These are phyloP conservation scores for Diplogelasinospora grovesii DNA, from an alignment of 495 filamentous ascomycete genomes.

Conservation along the genomic window DNA sequence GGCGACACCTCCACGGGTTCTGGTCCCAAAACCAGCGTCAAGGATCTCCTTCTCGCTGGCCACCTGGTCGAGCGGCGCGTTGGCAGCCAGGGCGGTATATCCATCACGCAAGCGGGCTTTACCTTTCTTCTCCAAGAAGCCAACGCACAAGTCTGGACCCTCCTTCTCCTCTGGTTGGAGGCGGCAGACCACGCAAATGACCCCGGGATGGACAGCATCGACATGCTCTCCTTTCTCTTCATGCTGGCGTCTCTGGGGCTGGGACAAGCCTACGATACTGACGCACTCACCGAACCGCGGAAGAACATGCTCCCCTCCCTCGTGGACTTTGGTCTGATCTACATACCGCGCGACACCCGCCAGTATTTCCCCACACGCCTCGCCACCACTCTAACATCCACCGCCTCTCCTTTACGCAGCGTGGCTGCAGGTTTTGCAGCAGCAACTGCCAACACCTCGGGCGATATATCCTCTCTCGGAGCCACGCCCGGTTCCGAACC, in stretches of 20 bases:
- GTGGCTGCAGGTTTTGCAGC: conserved; percentile 49
- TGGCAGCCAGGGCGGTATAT: conserved; percentile 43
- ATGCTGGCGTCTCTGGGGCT: conserved; percentile 91
- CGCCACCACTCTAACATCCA: conserved; percentile 82
- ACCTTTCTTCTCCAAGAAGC: conserved; percentile 90
- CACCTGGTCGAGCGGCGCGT: conserved; percentile 64
- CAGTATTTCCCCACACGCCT: conserved; percentile 92
- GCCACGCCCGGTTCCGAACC: conserved; percentile 6
- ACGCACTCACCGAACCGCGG: conserved; percentile 70
- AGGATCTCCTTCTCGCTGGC: conserved; percentile 69
- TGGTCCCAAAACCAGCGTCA: conserved; percentile 68
- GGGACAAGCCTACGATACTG: conserved; percentile 78
- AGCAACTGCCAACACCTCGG: conserved; percentile 39
- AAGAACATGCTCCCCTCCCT: conserved; percentile 80
- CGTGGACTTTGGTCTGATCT: conserved; percentile 83
- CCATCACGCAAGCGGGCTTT: conserved; percentile 87
- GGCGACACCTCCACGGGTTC: conserved; percentile 21
- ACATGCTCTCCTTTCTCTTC: conserved; percentile 92
- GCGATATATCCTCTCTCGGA: conserved; percentile 35
- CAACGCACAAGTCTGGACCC: conserved; percentile 93
- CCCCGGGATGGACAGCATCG: conserved; percentile 74
- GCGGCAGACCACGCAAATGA: conserved; percentile 52
- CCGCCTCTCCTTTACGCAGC: conserved; percentile 66
- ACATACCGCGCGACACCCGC: conserved; percentile 47
- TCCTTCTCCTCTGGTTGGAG: conserved; percentile 88